Conservation (phyloP, 108 stramenopile genomes). For the Asterionellopsis glacialis region DNA sequence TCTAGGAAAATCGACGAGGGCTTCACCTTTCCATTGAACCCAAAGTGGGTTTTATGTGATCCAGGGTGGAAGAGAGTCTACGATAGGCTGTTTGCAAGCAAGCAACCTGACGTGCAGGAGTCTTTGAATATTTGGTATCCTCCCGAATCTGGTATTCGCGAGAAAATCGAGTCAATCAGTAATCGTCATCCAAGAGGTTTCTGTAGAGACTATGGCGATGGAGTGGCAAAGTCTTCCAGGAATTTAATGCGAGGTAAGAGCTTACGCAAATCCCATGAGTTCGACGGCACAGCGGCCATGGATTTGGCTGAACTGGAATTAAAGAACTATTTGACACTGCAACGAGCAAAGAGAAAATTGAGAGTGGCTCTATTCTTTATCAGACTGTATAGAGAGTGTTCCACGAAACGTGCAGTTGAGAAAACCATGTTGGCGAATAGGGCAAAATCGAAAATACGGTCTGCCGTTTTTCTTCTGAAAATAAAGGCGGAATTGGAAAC, state of each 20-base stretch:
- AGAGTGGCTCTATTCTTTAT: constrained; percentile 8
- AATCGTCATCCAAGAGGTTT: constrained; percentile 1
- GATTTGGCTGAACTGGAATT: constrained; percentile 26
- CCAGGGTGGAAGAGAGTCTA: constrained; percentile 22
- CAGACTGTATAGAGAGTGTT: constrained; percentile 1
- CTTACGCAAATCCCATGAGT: neutral
- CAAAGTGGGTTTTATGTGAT: constrained; percentile 43
- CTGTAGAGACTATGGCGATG: too few species aligned
- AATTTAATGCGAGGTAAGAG: too few species aligned
- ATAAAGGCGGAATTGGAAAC: too few species aligned
- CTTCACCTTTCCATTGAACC: constrained; percentile 59
- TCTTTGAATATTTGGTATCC: constrained; percentile 17
- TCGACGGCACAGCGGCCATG: constrained; percentile 26
- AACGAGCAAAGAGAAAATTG: constrained; percentile 19
- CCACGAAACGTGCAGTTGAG: too few species aligned
- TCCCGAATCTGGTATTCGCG: constrained; percentile 8
- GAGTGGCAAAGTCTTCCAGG: too few species aligned
- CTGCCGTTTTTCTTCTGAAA: too few species aligned
- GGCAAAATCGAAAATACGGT: too few species aligned
- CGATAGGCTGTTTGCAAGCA: constrained; percentile 4
- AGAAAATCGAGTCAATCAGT: constrained; percentile 7
- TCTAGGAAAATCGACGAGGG: constrained; percentile 42
- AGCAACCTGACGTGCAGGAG: constrained; percentile 5
- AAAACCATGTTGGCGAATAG: too few species aligned
- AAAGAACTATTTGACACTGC: constrained; percentile 14